Conservation (phyloP, 352 stramenopile species). For the Elongisporangium prolatum region DNA sequence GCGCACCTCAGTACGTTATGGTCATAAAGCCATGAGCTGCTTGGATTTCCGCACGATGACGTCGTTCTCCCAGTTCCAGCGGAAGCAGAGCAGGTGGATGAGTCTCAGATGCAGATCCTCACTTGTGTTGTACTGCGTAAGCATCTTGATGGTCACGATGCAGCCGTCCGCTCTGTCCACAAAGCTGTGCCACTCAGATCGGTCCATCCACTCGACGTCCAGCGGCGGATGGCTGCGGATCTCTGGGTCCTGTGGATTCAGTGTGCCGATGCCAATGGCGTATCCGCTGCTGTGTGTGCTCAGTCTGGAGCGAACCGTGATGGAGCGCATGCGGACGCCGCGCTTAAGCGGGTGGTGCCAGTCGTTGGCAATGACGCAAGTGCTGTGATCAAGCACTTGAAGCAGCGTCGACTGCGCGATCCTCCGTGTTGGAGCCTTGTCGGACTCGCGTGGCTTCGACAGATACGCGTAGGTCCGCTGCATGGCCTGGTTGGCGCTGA, state of each 20-base stretch:
- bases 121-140: neutral
- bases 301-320: slow-evolving; percentile 36
- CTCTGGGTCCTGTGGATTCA: neutral
- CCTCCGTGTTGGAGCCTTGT: slow-evolving; percentile 23
- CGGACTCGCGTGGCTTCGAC: slow-evolving; percentile 24
- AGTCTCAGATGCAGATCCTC: neutral
- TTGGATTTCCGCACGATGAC: neutral
- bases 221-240: neutral
- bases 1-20: neutral
- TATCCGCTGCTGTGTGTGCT: slow-evolving; percentile 7
- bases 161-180: neutral
- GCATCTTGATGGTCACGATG: neutral
- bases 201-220: neutral
- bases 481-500: neutral
- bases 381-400: slow-evolving; percentile 33
- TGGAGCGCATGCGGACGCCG: slow-evolving; percentile 25
- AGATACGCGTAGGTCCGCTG: slow-evolving; percentile 3
- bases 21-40: neutral
- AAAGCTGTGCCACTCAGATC: neutral
- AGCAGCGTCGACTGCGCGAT: slow-evolving; percentile 35
- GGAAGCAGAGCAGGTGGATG: neutral
- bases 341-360: slow-evolving; percentile 31
- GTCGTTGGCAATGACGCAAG: slow-evolving; percentile 28
- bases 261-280: neutral
- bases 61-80: neutral